Base-by-base conservation (phyloP, 805 yeast genomes). In the Ogataea naganishii region DNA sequence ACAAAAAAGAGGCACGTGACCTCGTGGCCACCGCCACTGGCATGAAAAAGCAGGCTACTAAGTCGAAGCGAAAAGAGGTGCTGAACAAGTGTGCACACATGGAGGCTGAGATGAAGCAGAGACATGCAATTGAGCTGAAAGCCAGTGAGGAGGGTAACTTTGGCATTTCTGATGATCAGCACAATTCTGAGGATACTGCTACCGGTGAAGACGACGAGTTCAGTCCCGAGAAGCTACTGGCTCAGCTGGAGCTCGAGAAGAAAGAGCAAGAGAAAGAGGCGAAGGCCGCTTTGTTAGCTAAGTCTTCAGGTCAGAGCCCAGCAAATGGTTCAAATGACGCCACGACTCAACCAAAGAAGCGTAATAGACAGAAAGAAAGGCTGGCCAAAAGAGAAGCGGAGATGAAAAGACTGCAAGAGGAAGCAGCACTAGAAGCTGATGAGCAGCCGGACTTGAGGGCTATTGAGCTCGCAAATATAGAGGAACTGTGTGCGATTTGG, bases 331-430 rank as follows among this genome's bases (percentile, higher is more conserved):
- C n/a, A n/a, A n/a, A n/a, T n/a, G n/a, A n/a, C n/a, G n/a, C n/a
- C n/a, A n/a, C n/a, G 17, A 19, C 24, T 11, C 37, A 40, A 26
- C 58, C 56, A 7, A 57, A 49, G 43, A 73, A 72, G 44, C 66
- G 89, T 27, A 89, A 89, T 50, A 67, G 96, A 32, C 92, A 84
- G 39, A 83, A 80, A 56, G 96, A 86, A 46, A 66, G 82, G 43
- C 49, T 85, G 15, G 94, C 89, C 0, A 73, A 68, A 47, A 65
- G 95, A 34, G 76, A 83, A 27, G 84, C 80, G 1, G 80, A 78
- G 34, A 64, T 76, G 13, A 76, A 72, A 17, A 62, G 62, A 29
- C 60, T 81, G 29, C 67, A 72, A 41, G 70, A 66, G 18, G 78
- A 82, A 40, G 96, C 96, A 0, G 60, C 62, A 10, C 53, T 54